These are phyloP conservation scores for Rubroboletus pulcherrimus DNA, from an alignment of 768 basidiomycete species.

Conservation along the genomic window DNA sequence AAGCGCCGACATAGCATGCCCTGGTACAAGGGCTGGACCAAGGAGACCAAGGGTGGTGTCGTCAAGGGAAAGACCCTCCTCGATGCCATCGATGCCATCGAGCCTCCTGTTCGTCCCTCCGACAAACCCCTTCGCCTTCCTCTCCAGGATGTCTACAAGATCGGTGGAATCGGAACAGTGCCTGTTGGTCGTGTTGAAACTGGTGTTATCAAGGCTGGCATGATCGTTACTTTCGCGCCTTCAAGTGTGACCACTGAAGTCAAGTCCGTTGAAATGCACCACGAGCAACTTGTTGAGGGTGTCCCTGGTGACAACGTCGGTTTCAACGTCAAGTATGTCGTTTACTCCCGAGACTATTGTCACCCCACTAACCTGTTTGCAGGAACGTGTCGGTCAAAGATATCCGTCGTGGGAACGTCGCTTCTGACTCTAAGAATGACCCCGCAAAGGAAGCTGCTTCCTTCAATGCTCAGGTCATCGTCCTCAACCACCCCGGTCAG, in stretches of 20 bases:
- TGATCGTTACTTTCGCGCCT: constrained; percentile 97
- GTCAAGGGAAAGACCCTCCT: constrained; percentile 99
- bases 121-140: constrained; percentile 99
- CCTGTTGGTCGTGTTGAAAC: constrained; percentile 99
- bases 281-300: constrained; percentile 95
- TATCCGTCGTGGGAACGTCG: constrained; percentile 99
- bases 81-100: constrained; percentile 99
- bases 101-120: constrained; percentile 92
- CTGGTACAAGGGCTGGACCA: constrained; percentile 99
- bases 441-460: constrained; percentile 99
- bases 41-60: constrained; percentile 89
- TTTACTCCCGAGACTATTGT: constrained; percentile 3
- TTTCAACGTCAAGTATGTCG: constrained; percentile 91
- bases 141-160: constrained; percentile 99
- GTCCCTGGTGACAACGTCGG: constrained; percentile 98
- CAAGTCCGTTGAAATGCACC: constrained; percentile 99
- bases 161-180: constrained; percentile 99
- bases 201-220: constrained; percentile 99
- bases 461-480: constrained; percentile 99
- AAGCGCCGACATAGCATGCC: constrained; percentile 64
- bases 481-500: constrained; percentile 99
- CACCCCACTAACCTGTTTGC: constrained; percentile 8
- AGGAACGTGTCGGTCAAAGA: constrained; percentile 99
- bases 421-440: constrained; percentile 99
- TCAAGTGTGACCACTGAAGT: constrained; percentile 99